Conservation (phyloP, 495 filamentous ascomycete species). For the Neurospora africana region DNA sequence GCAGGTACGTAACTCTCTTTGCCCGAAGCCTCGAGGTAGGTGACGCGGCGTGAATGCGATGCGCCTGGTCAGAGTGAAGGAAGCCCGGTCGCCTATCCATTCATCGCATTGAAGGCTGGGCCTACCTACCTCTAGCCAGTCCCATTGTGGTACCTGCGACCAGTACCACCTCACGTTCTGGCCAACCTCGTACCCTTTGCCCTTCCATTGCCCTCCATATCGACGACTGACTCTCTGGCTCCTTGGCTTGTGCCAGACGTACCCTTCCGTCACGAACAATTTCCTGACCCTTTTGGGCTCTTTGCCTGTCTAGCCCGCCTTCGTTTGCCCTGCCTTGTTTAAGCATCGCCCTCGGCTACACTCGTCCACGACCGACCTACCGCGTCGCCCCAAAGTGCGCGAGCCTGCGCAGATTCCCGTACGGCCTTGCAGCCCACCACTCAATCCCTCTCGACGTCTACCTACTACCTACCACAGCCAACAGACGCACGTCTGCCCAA, state of each 20-base stretch:
- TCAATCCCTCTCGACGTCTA: constrained; percentile 4
- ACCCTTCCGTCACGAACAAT: background rate
- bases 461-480: constrained; percentile 6
- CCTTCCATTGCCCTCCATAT: background rate
- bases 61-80: background rate
- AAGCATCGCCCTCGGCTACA: constrained; percentile 13
- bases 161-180: background rate
- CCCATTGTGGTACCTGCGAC: background rate
- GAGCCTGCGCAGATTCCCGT: constrained; percentile 7
- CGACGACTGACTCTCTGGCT: background rate
- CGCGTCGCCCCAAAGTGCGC: constrained; percentile 7
- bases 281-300: background rate
- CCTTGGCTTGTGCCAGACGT: background rate
- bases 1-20: background rate
- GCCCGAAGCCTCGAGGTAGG: background rate
- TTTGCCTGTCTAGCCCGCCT: background rate
- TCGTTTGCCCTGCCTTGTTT: constrained; percentile 6
- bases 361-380: constrained; percentile 5
- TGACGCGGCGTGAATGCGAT: background rate
- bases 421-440: constrained; percentile 21
- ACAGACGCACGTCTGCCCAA: constrained; percentile 21
- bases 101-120: background rate
- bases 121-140: background rate
- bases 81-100: background rate
- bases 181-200: background rate